phyloP scores from a whole-genome alignment of 805 yeast genomes.

The Ogataea nakhonphanomensis region DNA sequence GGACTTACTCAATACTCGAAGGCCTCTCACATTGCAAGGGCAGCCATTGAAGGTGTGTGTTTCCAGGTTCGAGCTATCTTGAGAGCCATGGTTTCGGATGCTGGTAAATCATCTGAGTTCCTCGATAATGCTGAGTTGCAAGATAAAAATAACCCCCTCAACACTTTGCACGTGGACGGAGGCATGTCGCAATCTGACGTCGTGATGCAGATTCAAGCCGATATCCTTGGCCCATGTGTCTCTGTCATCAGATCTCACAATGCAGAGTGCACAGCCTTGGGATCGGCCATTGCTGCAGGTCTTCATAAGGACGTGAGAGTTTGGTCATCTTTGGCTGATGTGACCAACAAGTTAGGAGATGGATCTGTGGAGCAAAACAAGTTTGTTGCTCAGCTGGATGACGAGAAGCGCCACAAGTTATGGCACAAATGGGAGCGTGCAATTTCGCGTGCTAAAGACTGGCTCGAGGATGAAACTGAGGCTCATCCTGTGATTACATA shows the following conservation, averaged over 20 bases:
- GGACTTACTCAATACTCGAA: constrained; percentile 92
- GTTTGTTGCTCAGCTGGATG: constrained; percentile 40
- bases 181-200: constrained; percentile 92
- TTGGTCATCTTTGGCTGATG: constrained; percentile 77
- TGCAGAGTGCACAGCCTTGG: constrained; percentile 90
- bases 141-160: constrained; percentile 38
- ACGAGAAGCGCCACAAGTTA: constrained; percentile 53
- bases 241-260: constrained; percentile 76
- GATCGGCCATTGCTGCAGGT: constrained; percentile 96
- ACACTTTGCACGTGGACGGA: constrained; percentile 74
- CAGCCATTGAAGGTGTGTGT: constrained; percentile 93
- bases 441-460: constrained; percentile 72
- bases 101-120: constrained; percentile 55
- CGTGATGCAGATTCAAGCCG: constrained; percentile 92
- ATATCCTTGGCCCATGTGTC: constrained; percentile 83
- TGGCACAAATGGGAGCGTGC: constrained; percentile 87
- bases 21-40: constrained; percentile 89
- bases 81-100: constrained; percentile 81
- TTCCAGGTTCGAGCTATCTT: constrained; percentile 89
- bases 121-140: constrained; percentile 46
- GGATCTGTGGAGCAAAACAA: constrained; percentile 18
- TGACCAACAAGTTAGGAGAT: constrained; percentile 40
- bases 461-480: constrained; percentile 45
- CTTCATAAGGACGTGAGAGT: constrained; percentile 57
- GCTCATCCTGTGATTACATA: constrained; percentile 1